phyloP scores from a whole-genome alignment of 2,329 filamentous ascomycete species.

The Endothia cerciana region DNA sequence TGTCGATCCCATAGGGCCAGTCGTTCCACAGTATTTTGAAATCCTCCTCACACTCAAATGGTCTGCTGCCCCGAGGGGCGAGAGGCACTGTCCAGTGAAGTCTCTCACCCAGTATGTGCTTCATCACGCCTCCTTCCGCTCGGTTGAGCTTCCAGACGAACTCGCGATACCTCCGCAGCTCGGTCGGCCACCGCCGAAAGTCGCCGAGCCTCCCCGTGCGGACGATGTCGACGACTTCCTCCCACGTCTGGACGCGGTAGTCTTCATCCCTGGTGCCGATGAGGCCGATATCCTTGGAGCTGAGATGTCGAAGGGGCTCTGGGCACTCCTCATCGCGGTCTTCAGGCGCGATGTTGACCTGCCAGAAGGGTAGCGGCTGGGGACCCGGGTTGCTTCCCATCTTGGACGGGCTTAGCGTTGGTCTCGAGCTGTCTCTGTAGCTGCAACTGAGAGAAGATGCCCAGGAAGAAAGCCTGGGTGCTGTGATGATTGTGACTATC shows the following conservation, averaged over 20 bases:
- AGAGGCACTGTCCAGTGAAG: conserved; percentile 67
- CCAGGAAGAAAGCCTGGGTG: too few relatives aligned
- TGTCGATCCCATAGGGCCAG: conserved; percentile 89
- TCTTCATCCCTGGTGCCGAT: conserved; percentile 71
- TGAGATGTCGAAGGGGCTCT: conserved; percentile 65
- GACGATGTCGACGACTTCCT: conserved; percentile 66
- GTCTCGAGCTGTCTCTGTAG: background rate
- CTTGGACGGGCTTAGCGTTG: background rate
- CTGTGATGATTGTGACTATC: background rate
- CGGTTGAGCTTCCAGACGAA: conserved; percentile 67
- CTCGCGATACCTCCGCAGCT: conserved; percentile 76
- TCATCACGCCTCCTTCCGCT: conserved; percentile 71
- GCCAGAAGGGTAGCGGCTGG: conserved; percentile 71
- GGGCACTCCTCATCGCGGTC: conserved; percentile 72
- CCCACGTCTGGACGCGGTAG: conserved; percentile 70
- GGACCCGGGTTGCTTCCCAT: conserved; percentile 42
- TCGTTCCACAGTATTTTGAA: conserved; percentile 83
- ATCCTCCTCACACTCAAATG: conserved; percentile 57
- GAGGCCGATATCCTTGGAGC: conserved; percentile 70
- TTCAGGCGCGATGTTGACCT: conserved; percentile 71
- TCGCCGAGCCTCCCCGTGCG: conserved; percentile 68
- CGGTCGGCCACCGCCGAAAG: conserved; percentile 77
- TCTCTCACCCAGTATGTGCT: conserved; percentile 73
- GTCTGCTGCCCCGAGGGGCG: conserved; percentile 37
- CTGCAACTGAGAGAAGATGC: background rate